Evolutionary conservation across 169 alveolate genomes (phyloP).

Genomic region (Eimeria maxima): DNA sequence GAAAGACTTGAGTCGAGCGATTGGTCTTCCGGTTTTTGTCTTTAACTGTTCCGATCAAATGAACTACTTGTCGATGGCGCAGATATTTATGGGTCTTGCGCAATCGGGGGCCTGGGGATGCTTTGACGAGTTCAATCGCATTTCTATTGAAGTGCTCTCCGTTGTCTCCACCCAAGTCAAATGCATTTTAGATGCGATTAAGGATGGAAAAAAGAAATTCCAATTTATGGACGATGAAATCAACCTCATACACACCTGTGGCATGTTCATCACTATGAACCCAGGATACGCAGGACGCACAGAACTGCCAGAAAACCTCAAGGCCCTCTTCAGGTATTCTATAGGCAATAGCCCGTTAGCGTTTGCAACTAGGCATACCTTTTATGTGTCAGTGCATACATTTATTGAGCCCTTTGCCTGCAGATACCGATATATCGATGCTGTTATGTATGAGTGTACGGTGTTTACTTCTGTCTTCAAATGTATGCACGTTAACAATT

Average conservation of each 20-base stretch:
- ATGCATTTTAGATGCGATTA: constrained; percentile 59
- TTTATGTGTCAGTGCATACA: not conserved
- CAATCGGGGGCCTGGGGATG: constrained; percentile 98
- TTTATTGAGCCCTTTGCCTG: no score
- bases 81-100: constrained; percentile 95
- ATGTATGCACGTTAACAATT: no score
- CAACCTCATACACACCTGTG: constrained; percentile 91
- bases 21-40: constrained; percentile 97
- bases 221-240: constrained; percentile 87
- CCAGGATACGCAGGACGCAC: constrained; percentile 98
- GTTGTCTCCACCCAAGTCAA: constrained; percentile 95
- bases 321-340: constrained; percentile 95
- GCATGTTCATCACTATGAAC: constrained; percentile 97
- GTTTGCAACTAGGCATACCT: not conserved
- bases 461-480: no score
- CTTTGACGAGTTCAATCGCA: constrained; percentile 97
- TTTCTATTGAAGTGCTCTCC: constrained; percentile 95
- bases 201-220: constrained; percentile 67
- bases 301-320: constrained; percentile 96
- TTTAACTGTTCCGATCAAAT: constrained; percentile 97
- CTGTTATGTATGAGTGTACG: no score
- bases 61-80: constrained; percentile 97
- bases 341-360: constrained; percentile 44
- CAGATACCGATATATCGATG: no score
- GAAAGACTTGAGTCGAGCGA: constrained; percentile 96